A percentile compares a stretch with the other conserved stretches of the same genome.
These are phyloP conservation scores for Populus trichocarpa DNA, from an alignment of 441 rosid species.

Conservation along the genomic window DNA sequence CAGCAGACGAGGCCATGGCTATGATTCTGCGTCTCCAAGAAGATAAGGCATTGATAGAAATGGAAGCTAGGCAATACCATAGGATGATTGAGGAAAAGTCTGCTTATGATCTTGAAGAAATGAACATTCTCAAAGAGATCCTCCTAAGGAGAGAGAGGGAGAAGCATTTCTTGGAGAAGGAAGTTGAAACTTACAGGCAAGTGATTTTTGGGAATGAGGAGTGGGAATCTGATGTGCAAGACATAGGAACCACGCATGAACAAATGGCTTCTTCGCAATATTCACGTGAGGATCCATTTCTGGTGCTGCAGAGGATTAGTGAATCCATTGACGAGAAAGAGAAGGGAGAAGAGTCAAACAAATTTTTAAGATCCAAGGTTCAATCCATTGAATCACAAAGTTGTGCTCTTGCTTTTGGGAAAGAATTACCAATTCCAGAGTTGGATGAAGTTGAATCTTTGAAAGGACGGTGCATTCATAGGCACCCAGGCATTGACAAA, in stretches of 20 bases:
- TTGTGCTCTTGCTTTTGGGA: constrained; percentile 34
- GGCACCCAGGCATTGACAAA: constrained; percentile 16
- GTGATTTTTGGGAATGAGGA: constrained; percentile 41
- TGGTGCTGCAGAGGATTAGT: constrained; percentile 22
- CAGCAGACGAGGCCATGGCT: constrained; percentile 76
- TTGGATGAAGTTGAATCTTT: constrained; percentile 25
- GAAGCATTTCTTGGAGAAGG: constrained; percentile 72
- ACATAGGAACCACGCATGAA: constrained; percentile 20
- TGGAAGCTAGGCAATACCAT: constrained; percentile 75
- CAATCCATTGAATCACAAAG: constrained; percentile 21
- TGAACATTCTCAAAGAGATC: constrained; percentile 80
- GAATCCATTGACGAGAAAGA: constrained; percentile 27
- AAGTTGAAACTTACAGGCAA: constrained; percentile 62
- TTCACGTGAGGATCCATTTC: constrained; percentile 30
- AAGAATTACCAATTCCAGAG: constrained; percentile 33
- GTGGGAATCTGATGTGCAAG: constrained; percentile 31
- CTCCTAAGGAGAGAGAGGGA: constrained; percentile 76
- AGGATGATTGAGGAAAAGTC: constrained; percentile 79
- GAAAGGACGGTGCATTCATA: constrained; percentile 11
- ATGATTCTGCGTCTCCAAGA: constrained; percentile 71
- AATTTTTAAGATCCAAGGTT: constrained; percentile 27
- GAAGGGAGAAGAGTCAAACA: constrained; percentile 19
- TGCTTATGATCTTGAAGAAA: constrained; percentile 72
- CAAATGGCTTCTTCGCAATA: constrained; percentile 20
- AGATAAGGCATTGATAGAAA: constrained; percentile 48